phyloP scores from a whole-genome alignment of 108 stramenopile species.

The Cyclotella baltica region DNA sequence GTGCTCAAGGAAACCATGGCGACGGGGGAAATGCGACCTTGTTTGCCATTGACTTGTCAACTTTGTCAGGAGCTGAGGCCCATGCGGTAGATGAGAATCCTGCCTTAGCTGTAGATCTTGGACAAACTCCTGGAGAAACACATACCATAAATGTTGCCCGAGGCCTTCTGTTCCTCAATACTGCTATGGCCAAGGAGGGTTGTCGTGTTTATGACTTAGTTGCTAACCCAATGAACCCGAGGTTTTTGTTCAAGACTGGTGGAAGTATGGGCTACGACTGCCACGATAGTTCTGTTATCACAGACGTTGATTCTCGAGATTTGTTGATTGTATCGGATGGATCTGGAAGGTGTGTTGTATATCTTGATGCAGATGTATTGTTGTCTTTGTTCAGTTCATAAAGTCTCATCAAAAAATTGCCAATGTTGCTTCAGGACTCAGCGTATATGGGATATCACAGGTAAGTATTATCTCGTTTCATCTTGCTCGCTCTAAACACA shows the following conservation, averaged over 20 bases:
- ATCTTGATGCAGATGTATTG: too few species aligned
- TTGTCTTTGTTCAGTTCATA: too few species aligned
- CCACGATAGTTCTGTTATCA: slow-evolving; percentile 29
- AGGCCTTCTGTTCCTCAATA: slow-evolving; percentile 32
- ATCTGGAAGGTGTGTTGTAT: neutral
- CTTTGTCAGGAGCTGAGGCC: slow-evolving; percentile 17
- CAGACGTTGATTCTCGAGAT: neutral
- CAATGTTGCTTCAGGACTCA: slow-evolving; percentile 2
- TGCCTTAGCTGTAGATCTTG: neutral
- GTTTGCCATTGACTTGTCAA: slow-evolving; percentile 36
- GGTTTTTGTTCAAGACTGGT: slow-evolving; percentile 26
- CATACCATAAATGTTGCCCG: slow-evolving; percentile 32
- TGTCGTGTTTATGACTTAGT: slow-evolving; percentile 39
- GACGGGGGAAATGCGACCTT: slow-evolving; percentile 16
- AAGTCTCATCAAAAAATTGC: too few species aligned
- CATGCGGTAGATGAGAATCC: slow-evolving; percentile 22
- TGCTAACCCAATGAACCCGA: slow-evolving; percentile 23
- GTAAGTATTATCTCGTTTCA: neutral
- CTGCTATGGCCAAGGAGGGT: slow-evolving; percentile 17
- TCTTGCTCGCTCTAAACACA: neutral
- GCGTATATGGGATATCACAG: slow-evolving; percentile 20
- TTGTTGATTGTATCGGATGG: slow-evolving; percentile 31
- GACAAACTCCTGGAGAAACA: slow-evolving; percentile 1
- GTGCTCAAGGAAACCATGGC: slow-evolving; percentile 28
- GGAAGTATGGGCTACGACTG: slow-evolving; percentile 20